A percentile compares a stretch with the other conserved stretches of the same genome.
Conservation (phyloP, 352 stramenopile genomes). For the Thraustochytrium striatum region DNA sequence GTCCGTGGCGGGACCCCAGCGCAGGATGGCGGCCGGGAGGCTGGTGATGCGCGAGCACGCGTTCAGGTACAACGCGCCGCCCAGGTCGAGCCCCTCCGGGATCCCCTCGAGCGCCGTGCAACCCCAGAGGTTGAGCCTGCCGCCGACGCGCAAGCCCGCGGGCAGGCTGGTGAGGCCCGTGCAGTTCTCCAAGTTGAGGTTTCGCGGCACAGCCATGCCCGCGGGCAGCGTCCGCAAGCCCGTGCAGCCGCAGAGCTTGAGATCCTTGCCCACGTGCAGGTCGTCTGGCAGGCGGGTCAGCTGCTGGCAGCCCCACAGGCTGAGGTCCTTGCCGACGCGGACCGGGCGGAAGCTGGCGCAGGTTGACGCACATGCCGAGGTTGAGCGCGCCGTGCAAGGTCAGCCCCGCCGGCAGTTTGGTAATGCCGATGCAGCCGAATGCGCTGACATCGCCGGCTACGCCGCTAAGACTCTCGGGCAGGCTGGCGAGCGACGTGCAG, state of each 20-base stretch:
- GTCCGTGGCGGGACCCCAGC: background rate
- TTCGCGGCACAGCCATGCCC: too few species aligned
- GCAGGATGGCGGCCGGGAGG: background rate
- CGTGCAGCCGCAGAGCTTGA: too few species aligned
- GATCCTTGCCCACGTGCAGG: constrained; percentile 7
- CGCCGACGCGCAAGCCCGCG: background rate
- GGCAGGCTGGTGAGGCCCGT: background rate
- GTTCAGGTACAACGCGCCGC: constrained; percentile 37
- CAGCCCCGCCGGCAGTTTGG: too few species aligned
- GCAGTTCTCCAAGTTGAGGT: too few species aligned
- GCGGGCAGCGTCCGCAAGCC: too few species aligned
- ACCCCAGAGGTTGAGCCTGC: too few species aligned
- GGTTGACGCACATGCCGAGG: too few species aligned
- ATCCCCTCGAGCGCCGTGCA: background rate
- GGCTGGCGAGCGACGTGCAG: background rate
- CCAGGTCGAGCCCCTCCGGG: background rate
- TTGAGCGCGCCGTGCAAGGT: too few species aligned
- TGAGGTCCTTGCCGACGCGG: too few species aligned
- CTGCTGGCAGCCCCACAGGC: too few species aligned
- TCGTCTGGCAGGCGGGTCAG: constrained; percentile 13
- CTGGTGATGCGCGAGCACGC: background rate
- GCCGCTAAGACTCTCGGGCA: background rate
- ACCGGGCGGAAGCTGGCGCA: too few species aligned
- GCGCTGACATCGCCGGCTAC: background rate
- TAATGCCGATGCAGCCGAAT: too few species aligned